A percentile compares a stretch with the other conserved stretches of the same genome.
Conservation (phyloP, 805 yeast species). For the Starmerella khaoyaiensis region DNA sequence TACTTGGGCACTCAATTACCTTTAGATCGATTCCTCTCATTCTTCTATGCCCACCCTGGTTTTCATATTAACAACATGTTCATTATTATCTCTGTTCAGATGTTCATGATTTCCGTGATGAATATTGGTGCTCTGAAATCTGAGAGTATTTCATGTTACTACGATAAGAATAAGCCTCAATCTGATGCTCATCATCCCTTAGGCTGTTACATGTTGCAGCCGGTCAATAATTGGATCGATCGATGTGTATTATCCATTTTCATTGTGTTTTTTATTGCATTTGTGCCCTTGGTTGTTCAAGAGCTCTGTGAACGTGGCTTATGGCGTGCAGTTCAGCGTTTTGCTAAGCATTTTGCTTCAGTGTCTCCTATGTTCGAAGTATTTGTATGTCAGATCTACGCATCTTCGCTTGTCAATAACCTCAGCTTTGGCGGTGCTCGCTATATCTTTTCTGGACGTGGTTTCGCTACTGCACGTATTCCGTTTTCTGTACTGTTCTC, state of each 20-base stretch:
- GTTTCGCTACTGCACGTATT: conserved; percentile 74
- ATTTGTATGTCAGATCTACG: conserved; percentile 86
- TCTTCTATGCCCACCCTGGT: conserved; percentile 94
- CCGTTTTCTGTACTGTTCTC: conserved; percentile 63
- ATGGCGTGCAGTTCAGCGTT: conserved; percentile 56
- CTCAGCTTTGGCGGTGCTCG: conserved; percentile 83
- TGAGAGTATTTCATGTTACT: conserved; percentile 58
- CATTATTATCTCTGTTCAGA: conserved; percentile 73
- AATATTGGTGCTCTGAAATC: conserved; percentile 67
- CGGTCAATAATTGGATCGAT: conserved; percentile 82
- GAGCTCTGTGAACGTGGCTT: conserved; percentile 79
- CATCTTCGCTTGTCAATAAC: conserved; percentile 61
- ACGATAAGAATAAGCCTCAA: conserved; percentile 51
- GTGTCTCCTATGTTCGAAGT: conserved; percentile 88
- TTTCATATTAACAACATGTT: conserved; percentile 85
- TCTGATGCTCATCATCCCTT: conserved; percentile 62
- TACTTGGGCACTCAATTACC: conserved; percentile 83
- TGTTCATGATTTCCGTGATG: conserved; percentile 67
- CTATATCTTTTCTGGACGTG: conserved; percentile 87
- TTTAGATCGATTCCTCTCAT: conserved; percentile 76
- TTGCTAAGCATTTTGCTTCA: conserved; percentile 64
- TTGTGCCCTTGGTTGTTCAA: conserved; percentile 75
- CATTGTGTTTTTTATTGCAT: conserved; percentile 85
- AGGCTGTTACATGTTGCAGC: conserved; percentile 77
- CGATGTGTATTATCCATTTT: conserved; percentile 80